phyloP scores from a whole-genome alignment of 1,284 basidiomycete genomes.

The Inonotus obliquus region DNA sequence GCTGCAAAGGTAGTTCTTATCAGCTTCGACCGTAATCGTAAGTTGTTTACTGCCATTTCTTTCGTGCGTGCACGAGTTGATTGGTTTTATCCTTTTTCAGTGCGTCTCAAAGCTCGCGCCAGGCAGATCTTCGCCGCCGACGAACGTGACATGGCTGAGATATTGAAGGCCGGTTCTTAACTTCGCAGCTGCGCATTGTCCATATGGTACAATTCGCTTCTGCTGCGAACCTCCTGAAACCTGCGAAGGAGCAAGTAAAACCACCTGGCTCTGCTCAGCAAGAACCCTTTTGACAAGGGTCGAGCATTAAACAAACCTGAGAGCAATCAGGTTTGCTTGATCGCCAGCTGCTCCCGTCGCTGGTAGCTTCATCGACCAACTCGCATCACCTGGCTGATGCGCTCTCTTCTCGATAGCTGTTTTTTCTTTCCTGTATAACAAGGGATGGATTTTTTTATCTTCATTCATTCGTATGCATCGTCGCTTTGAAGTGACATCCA shows the following conservation, averaged over 20 bases:
- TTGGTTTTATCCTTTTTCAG: constrained; percentile 32
- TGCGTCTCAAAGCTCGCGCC: constrained; percentile 81
- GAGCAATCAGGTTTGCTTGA: neutral
- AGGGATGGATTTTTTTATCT: neutral
- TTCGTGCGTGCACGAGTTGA: constrained; percentile 19
- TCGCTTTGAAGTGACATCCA: neutral
- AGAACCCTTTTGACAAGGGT: neutral
- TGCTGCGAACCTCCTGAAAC: constrained; percentile 7
- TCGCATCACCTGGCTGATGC: neutral
- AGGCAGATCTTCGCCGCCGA: constrained; percentile 73
- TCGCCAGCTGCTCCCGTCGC: neutral
- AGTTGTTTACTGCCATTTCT: constrained; percentile 33
- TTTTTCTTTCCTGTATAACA: neutral
- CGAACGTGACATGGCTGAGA: constrained; percentile 66
- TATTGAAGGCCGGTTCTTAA: constrained; percentile 44
- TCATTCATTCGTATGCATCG: neutral
- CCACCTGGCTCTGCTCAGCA: neutral
- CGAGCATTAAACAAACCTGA: neutral
- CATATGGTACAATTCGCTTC: neutral
- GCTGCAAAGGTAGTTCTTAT: constrained; percentile 84
- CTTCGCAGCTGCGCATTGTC: neutral
- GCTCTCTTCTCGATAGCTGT: neutral
- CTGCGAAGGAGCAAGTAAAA: neutral
- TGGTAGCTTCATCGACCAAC: neutral
- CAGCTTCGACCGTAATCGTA: constrained; percentile 88